Base-by-base conservation (phyloP, 1,284 basidiomycete genomes). In the Exobasidium rhododendri region DNA sequence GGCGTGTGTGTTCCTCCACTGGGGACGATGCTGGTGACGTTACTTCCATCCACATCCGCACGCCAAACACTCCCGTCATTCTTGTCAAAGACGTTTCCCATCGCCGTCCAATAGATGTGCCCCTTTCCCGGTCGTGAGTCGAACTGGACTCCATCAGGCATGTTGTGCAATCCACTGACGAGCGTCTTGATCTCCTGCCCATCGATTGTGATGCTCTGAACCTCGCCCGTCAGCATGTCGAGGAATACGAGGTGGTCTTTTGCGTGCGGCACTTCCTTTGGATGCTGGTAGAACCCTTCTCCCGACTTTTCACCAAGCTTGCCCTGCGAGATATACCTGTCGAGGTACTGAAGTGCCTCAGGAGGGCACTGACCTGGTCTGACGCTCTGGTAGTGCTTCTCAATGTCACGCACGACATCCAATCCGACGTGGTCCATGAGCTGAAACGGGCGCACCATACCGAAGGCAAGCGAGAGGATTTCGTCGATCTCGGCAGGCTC, bases 271-370 rank as follows among this genome's bases (percentile, higher is more conserved):
- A 58, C 35, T 20, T 51, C 59, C 47, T 50, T 50, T 26, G 47
- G 47, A 24, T 35, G 31, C 31, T 62, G 55, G 24, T 54, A 65
- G 43, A 63, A 66, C 46, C 65, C 59, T 44, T 66, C 51, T 24
- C 57, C 63, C 6, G 35, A 40, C 5, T 49, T 32, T 7, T 14
- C 44, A 17, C 55, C 61, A 49, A 43, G 63, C 17, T 58, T 24
- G 26, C 28, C 22, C 26, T 55, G 32, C 17, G 2, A 17, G 47
- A 45, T 14, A 20, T 54, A 31, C 5, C 13, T 40, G 7, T 54
- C 52, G 14, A 66, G 40, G 35, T 62, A 53, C 14, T 52, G 3
- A n/a, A 58, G 28, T 30, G 64, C 62, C n/a, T 58, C 24, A 17
- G 35, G 5, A 26, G 65, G 22, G 17, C 35, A 40, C 6, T 63